phyloP scores from a whole-genome alignment of 495 filamentous ascomycete genomes.

The Hyaloscypha bicolor region DNA sequence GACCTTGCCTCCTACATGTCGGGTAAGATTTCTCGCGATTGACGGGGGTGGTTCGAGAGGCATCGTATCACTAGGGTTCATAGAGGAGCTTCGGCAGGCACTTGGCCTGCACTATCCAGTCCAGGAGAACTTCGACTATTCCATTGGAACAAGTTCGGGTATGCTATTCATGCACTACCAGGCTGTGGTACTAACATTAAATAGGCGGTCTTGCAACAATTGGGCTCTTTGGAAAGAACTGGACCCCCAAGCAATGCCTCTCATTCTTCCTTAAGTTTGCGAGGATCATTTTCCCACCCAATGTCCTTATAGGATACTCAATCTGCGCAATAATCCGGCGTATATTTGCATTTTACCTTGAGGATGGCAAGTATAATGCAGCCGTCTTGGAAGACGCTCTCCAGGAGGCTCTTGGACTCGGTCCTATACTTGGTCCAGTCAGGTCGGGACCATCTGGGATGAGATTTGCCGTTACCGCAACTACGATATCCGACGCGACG shows the following conservation, averaged over 20 bases:
- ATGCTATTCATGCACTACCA: not conserved
- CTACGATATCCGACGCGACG: no score
- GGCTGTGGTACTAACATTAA: not conserved
- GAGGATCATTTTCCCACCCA: not conserved
- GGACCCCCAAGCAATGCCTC: not conserved
- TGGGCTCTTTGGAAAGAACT: not conserved
- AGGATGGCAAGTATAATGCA: no score
- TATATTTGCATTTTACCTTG: no score
- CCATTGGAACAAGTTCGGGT: not conserved
- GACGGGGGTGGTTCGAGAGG: not conserved
- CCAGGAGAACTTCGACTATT: not conserved
- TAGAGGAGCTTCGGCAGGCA: not conserved
- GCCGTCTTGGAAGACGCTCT: no score
- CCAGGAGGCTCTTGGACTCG: no score
- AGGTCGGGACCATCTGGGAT: no score
- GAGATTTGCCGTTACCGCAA: no score
- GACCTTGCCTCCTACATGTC: no score
- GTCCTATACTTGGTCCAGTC: no score
- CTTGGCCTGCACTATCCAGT: not conserved
- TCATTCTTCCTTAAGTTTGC: not conserved
- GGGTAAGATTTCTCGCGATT: not conserved
- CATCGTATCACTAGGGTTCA: not conserved
- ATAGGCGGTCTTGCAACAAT: not conserved
- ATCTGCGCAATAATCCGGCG: conserved; percentile 1
- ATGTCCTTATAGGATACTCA: not conserved